Evolutionary conservation across 345 rosid genomes (phyloP).

Genomic region (Hevea brasiliensis): DNA sequence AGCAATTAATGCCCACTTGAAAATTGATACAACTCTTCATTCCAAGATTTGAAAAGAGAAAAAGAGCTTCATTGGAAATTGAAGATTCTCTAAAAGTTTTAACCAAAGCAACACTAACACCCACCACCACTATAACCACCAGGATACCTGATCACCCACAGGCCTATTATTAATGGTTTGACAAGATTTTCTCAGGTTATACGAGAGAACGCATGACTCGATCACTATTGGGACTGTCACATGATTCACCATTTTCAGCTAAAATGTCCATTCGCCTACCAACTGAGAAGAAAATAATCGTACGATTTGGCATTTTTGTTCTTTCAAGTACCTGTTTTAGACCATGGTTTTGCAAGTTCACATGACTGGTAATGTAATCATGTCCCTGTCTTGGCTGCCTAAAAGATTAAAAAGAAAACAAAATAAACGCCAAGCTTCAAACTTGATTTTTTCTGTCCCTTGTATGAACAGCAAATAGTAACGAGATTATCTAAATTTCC

Average conservation of each 20-base stretch:
- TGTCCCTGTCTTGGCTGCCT: too few relatives aligned
- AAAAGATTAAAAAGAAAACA: too few relatives aligned
- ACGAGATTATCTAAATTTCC: not conserved
- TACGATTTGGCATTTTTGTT: not conserved
- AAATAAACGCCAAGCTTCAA: too few relatives aligned
- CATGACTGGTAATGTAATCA: too few relatives aligned
- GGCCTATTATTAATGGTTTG: not conserved
- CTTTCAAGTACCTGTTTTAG: too few relatives aligned
- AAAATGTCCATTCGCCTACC: not conserved
- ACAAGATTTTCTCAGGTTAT: not conserved
- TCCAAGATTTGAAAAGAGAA: not conserved
- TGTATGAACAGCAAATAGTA: too few relatives aligned
- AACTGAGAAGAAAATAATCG: not conserved
- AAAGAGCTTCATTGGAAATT: slow-evolving; percentile 28
- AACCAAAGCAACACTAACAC: slow-evolving; percentile 14
- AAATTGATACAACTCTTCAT: not conserved
- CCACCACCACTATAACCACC: slow-evolving; percentile 24
- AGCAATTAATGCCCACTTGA: slow-evolving; percentile 15
- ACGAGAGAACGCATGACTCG: not conserved
- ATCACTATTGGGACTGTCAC: not conserved
- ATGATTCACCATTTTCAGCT: not conserved
- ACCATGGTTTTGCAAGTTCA: too few relatives aligned
- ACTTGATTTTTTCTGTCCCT: too few relatives aligned
- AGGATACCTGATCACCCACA: not conserved
- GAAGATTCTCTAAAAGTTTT: slow-evolving; percentile 25